A percentile compares a stretch with the other conserved stretches of the same genome.
phyloP scores from a whole-genome alignment of 2,329 filamentous ascomycete species.

The Pseudogymnoascus sp. region DNA sequence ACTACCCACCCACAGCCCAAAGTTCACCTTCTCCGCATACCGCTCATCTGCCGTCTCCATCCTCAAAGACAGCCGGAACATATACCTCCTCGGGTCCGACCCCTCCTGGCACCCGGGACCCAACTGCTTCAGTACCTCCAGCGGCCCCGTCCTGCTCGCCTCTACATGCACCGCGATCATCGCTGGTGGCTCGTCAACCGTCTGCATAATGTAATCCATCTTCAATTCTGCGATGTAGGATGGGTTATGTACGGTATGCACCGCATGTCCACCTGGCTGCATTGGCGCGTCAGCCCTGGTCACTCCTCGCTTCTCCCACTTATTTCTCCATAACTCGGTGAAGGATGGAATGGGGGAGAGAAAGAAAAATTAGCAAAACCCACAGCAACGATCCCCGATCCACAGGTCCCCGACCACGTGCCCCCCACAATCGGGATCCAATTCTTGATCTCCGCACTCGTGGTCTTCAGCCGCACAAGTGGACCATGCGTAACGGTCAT shows the following conservation, averaged over 20 bases:
- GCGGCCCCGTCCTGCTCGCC: constrained; percentile 40
- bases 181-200: constrained; percentile 39
- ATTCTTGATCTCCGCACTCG: constrained; percentile 37
- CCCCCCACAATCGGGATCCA: constrained; percentile 42
- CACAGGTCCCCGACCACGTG: constrained; percentile 42
- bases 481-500: constrained; percentile 40
- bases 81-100: constrained; percentile 32
- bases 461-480: constrained; percentile 36
- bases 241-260: neutral
- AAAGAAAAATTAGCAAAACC: constrained; percentile 1
- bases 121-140: constrained; percentile 28
- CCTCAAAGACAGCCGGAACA: constrained; percentile 41
- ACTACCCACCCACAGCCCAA: constrained; percentile 42
- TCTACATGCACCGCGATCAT: constrained; percentile 39
- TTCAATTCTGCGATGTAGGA: constrained; percentile 28
- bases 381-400: constrained; percentile 38
- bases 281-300: constrained; percentile 30
- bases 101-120: constrained; percentile 20
- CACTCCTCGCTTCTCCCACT: constrained; percentile 24
- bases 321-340: constrained; percentile 18
- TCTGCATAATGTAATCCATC: constrained; percentile 43
- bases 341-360: neutral
- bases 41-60: constrained; percentile 44
- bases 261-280: constrained; percentile 23
- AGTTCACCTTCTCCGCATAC: constrained; percentile 42